Evolutionary conservation across 148 eudicot genomes (phyloP).

Genomic region (Rhododendron simsii): DNA sequence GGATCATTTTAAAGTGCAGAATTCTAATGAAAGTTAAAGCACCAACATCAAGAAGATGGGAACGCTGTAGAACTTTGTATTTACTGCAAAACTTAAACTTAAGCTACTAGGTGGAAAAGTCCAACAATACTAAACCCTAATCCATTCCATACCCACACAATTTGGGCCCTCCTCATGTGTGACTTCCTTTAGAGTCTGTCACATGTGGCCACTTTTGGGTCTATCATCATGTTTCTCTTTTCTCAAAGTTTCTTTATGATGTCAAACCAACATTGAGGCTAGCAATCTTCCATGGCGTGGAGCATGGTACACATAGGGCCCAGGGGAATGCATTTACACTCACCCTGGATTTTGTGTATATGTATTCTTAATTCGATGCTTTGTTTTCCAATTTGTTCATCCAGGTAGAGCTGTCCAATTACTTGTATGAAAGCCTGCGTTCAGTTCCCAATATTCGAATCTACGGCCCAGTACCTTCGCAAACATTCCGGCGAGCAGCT

Average conservation of each 20-base stretch:
- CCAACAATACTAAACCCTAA: not conserved
- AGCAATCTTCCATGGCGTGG: not conserved
- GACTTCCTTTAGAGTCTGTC: not conserved
- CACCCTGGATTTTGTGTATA: not conserved
- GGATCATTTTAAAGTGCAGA: not conserved
- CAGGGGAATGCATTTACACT: not conserved
- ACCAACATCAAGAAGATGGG: not conserved
- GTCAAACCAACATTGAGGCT: not conserved
- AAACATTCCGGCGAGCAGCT: conserved; percentile 64
- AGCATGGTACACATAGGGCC: not conserved
- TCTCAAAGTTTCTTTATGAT: not conserved
- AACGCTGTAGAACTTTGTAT: not conserved
- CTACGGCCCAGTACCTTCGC: conserved; percentile 80
- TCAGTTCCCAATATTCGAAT: conserved; percentile 64
- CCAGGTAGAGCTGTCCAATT: conserved; percentile 72
- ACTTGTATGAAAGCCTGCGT: conserved; percentile 52
- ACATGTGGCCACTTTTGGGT: not conserved
- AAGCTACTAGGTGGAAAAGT: not conserved
- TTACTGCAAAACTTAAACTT: not conserved
- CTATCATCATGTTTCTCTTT: not conserved
- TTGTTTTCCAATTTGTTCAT: conserved; percentile 7
- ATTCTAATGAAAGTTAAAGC: not conserved
- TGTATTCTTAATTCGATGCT: not conserved
- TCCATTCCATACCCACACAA: not conserved
- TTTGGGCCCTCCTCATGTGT: not conserved